These are phyloP conservation scores for Cucumis melo DNA, from an alignment of 306 rosid genomes.

Conservation along the genomic window DNA sequence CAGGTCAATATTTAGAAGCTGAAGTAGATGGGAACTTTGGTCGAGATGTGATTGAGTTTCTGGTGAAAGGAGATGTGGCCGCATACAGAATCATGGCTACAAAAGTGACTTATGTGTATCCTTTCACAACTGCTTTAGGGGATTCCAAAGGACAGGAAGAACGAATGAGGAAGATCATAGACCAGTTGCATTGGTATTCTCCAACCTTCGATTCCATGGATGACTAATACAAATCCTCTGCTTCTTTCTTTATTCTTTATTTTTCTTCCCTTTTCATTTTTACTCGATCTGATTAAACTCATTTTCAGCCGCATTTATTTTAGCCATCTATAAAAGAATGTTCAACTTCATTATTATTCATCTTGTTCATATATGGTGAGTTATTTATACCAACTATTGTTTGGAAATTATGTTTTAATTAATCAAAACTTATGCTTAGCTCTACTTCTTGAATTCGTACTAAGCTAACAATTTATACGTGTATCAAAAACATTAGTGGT, in stretches of 20 bases:
- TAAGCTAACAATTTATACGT: too few relatives aligned
- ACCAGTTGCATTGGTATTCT: conserved; percentile 75
- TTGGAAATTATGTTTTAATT: too few relatives aligned
- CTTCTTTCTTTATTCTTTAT: not conserved
- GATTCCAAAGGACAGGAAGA: conserved; percentile 91
- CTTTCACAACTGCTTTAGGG: conserved; percentile 86
- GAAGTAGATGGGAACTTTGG: conserved; percentile 87
- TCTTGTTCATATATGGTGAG: not conserved
- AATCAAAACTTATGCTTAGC: too few relatives aligned
- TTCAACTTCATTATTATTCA: not conserved
- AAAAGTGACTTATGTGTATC: conserved; percentile 74
- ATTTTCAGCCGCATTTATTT: not conserved
- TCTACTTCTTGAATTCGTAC: too few relatives aligned
- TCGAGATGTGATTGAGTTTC: conserved; percentile 67
- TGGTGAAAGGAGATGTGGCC: conserved; percentile 78
- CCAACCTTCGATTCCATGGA: conserved; percentile 84
- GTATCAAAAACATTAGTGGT: not conserved
- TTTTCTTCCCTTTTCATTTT: not conserved
- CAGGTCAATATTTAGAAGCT: conserved; percentile 74
- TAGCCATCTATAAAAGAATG: not conserved
- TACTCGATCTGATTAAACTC: not conserved
- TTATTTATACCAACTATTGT: not conserved
- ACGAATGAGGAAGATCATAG: conserved; percentile 54
- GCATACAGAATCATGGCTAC: conserved; percentile 64
- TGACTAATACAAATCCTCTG: not conserved